Evolutionary conservation across 805 yeast genomes (phyloP), one percentile per base, ranked within the genome.

Genomic region (Metschnikowia anglica): DNA sequence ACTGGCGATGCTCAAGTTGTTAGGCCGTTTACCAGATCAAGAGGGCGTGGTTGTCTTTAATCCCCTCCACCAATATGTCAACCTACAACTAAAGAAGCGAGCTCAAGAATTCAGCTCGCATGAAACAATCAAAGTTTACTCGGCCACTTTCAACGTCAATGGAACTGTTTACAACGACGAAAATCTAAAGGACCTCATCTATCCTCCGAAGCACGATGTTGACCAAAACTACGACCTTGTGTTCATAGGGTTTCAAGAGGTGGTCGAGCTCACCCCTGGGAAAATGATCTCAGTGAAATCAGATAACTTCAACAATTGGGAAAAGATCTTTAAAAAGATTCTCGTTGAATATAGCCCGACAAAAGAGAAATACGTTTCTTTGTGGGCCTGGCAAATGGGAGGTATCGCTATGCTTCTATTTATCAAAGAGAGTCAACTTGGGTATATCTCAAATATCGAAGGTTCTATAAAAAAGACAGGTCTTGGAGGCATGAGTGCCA

Each of bases 391-490:
- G 47, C 95, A 88, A 55, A 64, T 91, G 45, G 97, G 97, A 15
- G 98, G 98, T 1, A 73, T 91, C 12, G 77, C 87, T 17, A 60
- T 85, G 33, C 68, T 89, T 47, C 66, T 93, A 17, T 90, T 82
- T 60, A 77, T 82, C 4, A 79, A 78, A 46, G 78, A 77, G 31
- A 61, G 70, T 1, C 76, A 79, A 43, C 56, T 76, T 4, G 65
- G 72, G 9, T 68, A 74, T 37, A 74, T 89, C 25, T 73, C 78
- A 31, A 76, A 79, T 37, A 72, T 89, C 20, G 85, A 81, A 53
- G 81, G 90, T 1, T 76, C 84, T 26, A 77, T 81, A 28, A 90
- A 88, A 53, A 91, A 91, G 56, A 90, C 98, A 0, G 99, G 99
- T 0, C 74, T 91, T 38, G 95, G 96, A 24, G 99, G 99, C 5